Evolutionary conservation across 2,329 filamentous ascomycete species (phyloP).

Genomic region (Exophiala dermatitidis): DNA sequence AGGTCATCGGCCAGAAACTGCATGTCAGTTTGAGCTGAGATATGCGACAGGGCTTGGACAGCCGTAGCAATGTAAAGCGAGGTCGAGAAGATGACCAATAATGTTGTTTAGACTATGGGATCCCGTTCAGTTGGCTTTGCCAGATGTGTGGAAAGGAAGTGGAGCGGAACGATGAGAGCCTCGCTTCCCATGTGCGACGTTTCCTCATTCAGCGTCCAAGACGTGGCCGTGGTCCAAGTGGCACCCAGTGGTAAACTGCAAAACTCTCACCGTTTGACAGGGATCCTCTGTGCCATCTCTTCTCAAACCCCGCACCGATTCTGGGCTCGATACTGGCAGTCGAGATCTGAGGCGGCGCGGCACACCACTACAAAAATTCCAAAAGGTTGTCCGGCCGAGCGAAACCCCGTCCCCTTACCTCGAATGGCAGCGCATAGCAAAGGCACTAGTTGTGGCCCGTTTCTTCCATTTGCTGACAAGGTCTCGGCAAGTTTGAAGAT

Average conservation of each 20-base stretch:
- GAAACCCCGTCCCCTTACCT: background rate
- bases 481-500: background rate
- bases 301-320: conserved; percentile 10
- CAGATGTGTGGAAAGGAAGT: conserved; percentile 4
- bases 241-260: too few relatives aligned
- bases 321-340: background rate
- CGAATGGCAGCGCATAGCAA: background rate
- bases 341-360: conserved; percentile 5
- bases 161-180: conserved; percentile 10
- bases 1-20: background rate
- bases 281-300: background rate
- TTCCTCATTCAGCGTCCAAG: background rate
- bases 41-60: background rate
- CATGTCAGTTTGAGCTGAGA: conserved; percentile 1
- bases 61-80: conserved; percentile 7
- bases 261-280: background rate
- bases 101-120: conserved; percentile 7
- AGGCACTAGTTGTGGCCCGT: background rate
- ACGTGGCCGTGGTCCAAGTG: background rate
- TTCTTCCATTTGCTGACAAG: background rate
- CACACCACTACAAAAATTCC: background rate
- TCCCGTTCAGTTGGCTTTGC: conserved; percentile 1
- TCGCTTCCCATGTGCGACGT: conserved; percentile 10
- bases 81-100: conserved; percentile 11
- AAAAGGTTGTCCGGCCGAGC: background rate